Evolutionary conservation across 768 basidiomycete species (phyloP), one percentile per base, ranked within the genome.

Genomic region (Lentinula boryana): DNA sequence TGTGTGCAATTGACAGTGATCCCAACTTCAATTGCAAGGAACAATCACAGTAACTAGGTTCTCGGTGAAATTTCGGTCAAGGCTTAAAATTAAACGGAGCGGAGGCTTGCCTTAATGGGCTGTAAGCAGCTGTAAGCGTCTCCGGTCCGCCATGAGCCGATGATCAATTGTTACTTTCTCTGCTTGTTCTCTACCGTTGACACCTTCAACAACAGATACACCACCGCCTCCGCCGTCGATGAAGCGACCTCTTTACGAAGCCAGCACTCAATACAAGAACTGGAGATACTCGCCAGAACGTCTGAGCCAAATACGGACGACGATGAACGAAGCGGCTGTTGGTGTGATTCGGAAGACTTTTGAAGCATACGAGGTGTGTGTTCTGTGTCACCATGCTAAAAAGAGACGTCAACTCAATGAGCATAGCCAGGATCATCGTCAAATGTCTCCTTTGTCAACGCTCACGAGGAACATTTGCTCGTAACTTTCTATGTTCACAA

Each of bases 401-500:
- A 3, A 8, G n/a, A 21, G 46, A 48, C 46, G 21, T 23, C n/a
- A 7, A 51, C 67, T 63, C 59, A 67, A 63, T 53, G 60, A 57
- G 60, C 63, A 35, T 70, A 85, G 88, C 86, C 81, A 73, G 89
- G 90, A 9, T 91, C 90, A 0, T 91, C 91, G 3, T 75, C 77
- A 16, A 79, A 80, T 57, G 82, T 91, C 2, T 83, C 83, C 2
- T 98, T 98, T 70, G 77, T 95, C 31, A 80, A 73, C 49, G 82
- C 93, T 1, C 78, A 86, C 32, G 97, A 99, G 72, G 97, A 99
- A 71, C 83, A 85, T 46, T 75, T 91, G 9, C 84, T 99, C 44
- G 91, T 98, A 23, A 91, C 91, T 66, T 84, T 94, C 62, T 99
- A 98, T 72, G 77, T 90, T 63, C 83, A 85, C 51, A 95, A 94